Evolutionary conservation across 2,329 filamentous ascomycete genomes (phyloP), one percentile per base, ranked within the genome.

Genomic region (Annulohypoxylon truncatum): DNA sequence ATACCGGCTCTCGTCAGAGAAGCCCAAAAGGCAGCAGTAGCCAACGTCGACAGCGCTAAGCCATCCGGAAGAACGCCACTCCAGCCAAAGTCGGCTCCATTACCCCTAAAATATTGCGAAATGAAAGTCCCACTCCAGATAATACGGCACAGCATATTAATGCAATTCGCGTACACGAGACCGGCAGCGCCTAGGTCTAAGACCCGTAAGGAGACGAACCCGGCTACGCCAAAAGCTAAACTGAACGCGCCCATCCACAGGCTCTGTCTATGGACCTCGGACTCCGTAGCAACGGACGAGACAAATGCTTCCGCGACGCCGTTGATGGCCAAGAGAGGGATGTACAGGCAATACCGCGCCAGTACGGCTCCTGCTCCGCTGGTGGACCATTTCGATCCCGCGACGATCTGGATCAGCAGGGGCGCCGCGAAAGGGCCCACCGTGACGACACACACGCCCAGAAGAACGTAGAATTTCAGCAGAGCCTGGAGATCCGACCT

Each of bases 291-390:
- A 0, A 96, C 92, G 1, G 93, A 93, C 0, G 94, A 90, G 13
- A 98, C 94, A 73, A 99, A 98, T 0, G 94, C 93, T 80, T 99
- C 96, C 1, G 91, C 89, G 20, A 98, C 88, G 54, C 96, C 96
- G 75, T 99, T 99, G 73, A 97, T 82, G 2, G 95, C 96, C 3
- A 98, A 85, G 24, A 98, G 89, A 0, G 96, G 96, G 64, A 99
- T 92, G 80, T 97, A 98, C 78, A 93, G 94, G 81, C 93, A 94
- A 79, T 97, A 99, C 0, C 85, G 86, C 0, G 90, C 89, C 5
- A 99, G 84, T 2, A 96, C 90, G 7, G 85, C 79, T 4, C 90
- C 90, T 0, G 94, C 93, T 44, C 91, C 91, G 0, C 90, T 89
- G 2, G 83, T 84, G 0, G 88, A 84, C 96, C 96, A 99, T 61